These are phyloP conservation scores for Lentinula boryana DNA, from an alignment of 768 basidiomycete species.

Conservation along the genomic window DNA sequence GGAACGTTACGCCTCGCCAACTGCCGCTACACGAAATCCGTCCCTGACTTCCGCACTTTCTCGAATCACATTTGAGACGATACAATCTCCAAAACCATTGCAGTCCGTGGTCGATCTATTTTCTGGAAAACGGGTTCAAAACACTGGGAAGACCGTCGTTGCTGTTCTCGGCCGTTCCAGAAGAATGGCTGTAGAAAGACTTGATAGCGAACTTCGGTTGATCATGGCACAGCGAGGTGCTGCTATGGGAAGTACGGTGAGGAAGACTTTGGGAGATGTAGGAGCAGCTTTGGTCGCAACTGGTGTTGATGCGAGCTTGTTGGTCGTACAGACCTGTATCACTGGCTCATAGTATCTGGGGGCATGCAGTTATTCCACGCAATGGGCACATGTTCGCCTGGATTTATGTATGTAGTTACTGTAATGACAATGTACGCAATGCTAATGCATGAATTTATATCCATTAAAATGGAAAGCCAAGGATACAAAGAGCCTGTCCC, in stretches of 20 bases:
- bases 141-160: constrained; percentile 39
- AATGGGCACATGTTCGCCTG: neutral
- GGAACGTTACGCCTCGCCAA: constrained; percentile 48
- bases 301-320: constrained; percentile 41
- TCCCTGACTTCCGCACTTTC: constrained; percentile 39
- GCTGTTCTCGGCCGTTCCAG: constrained; percentile 72
- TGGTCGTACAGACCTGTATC: constrained; percentile 47
- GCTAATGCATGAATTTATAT: too few species aligned
- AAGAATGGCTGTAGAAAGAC: constrained; percentile 55
- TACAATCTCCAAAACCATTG: constrained; percentile 48
- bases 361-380: neutral
- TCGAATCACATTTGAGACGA: constrained; percentile 56
- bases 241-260: constrained; percentile 45
- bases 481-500: too few species aligned
- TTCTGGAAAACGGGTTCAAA: constrained; percentile 16
- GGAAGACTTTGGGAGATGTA: constrained; percentile 73
- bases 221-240: constrained; percentile 35
- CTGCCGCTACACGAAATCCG: constrained; percentile 18
- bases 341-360: neutral
- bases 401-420: neutral
- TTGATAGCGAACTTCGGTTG: constrained; percentile 52
- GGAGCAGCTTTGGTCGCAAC: constrained; percentile 62
- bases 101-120: constrained; percentile 46
- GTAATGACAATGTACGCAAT: too few species aligned
- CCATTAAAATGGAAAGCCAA: too few species aligned